Evolutionary conservation across 2,329 filamentous ascomycete genomes (phyloP).

Genomic region (Verticillium klebahnii): DNA sequence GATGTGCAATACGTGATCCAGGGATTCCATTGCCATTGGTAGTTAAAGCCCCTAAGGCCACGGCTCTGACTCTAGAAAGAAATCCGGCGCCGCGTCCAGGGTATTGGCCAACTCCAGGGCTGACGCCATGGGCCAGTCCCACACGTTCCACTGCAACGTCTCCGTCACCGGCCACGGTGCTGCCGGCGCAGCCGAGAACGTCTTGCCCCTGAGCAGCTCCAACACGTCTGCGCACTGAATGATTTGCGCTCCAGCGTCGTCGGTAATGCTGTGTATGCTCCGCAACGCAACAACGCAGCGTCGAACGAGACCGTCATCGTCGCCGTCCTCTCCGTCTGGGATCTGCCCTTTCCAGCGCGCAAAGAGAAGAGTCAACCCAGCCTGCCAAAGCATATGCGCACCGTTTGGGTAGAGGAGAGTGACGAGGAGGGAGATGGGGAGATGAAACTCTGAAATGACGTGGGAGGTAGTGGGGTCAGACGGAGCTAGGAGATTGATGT

Average conservation of each 20-base stretch:
- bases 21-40: too few relatives aligned
- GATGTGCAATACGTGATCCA: too few relatives aligned
- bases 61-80: constrained; percentile 1
- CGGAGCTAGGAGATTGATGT: constrained; percentile 3
- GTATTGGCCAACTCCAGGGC: constrained; percentile 18
- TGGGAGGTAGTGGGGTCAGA: too few relatives aligned
- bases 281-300: constrained; percentile 12
- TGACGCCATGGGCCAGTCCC: constrained; percentile 21
- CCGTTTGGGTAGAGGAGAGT: constrained; percentile 17
- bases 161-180: constrained; percentile 6
- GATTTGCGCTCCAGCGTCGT: constrained; percentile 11
- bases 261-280: constrained; percentile 5
- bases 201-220: constrained; percentile 14
- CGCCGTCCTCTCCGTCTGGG: neutral
- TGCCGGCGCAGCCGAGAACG: constrained; percentile 10
- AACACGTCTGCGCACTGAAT: constrained; percentile 16
- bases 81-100: constrained; percentile 16
- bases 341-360: constrained; percentile 16
- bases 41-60: too few relatives aligned
- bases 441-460: neutral
- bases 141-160: constrained; percentile 19
- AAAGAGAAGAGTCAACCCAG: constrained; percentile 18
- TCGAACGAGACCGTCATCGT: constrained; percentile 11
- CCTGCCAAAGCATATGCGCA: constrained; percentile 21
- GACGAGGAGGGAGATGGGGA: neutral